Conservation (phyloP, 2,329 filamentous ascomycete species). For the Penicillium concentricum region DNA sequence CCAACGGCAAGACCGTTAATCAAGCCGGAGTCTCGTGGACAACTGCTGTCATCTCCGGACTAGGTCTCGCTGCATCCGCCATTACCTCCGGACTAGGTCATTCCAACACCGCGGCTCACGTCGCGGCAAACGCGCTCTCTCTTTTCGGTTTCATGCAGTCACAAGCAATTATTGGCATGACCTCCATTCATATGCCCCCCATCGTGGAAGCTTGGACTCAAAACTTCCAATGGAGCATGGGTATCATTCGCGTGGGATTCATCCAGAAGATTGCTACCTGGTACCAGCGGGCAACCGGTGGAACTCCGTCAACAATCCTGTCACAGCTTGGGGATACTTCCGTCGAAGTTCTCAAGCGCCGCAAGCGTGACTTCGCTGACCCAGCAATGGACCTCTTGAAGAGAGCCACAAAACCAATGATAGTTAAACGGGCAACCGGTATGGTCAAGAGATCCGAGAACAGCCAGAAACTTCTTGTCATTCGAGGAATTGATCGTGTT, state of each 20-base stretch:
- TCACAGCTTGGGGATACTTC: conserved; percentile 72
- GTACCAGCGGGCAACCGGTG: conserved; percentile 93
- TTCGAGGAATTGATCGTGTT: conserved; percentile 84
- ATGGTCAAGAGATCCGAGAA: conserved; percentile 55
- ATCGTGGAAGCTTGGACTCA: conserved; percentile 93
- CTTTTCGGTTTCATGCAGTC: conserved; percentile 93
- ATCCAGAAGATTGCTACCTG: conserved; percentile 87
- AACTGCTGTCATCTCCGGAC: conserved; percentile 80
- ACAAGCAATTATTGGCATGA: conserved; percentile 87
- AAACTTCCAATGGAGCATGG: conserved; percentile 98
- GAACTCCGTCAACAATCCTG: conserved; percentile 75
- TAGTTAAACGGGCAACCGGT: conserved; percentile 18
- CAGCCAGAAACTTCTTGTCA: conserved; percentile 47
- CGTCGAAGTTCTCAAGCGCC: conserved; percentile 72
- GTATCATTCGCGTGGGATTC: conserved; percentile 84
- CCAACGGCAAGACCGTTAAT: conserved; percentile 90
- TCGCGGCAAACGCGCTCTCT: conserved; percentile 90
- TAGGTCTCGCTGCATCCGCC: conserved; percentile 80
- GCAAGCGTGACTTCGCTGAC: conserved; percentile 49
- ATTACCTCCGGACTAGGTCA: conserved; percentile 87
- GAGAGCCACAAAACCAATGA: conserved; percentile 20
- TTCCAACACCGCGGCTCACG: conserved; percentile 90
- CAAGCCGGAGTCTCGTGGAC: conserved; percentile 85
- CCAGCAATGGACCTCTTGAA: conserved; percentile 27
- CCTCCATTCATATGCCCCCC: conserved; percentile 75